Evolutionary conservation across 2,329 filamentous ascomycete species (phyloP).

Genomic region (Trichothecium roseum): DNA sequence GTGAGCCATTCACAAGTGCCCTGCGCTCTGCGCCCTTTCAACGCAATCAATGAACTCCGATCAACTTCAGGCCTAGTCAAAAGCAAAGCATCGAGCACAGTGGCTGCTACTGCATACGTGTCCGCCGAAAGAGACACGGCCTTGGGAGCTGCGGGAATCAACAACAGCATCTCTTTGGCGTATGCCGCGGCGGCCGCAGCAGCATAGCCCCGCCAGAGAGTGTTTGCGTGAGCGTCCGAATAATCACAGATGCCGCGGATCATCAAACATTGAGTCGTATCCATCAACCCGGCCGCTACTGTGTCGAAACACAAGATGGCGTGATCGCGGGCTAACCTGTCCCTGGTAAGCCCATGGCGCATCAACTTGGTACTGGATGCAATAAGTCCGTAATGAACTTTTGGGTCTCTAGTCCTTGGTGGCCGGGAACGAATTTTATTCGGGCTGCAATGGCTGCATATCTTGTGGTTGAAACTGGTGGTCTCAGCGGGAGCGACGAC

Average conservation of each 20-base stretch:
- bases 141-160: constrained; percentile 3
- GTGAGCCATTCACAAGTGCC: no score
- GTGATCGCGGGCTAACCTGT: neutral
- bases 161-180: constrained; percentile 4
- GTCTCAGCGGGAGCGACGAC: no score
- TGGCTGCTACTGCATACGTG: constrained; percentile 8
- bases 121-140: constrained; percentile 5
- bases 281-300: constrained; percentile 15
- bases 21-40: no score
- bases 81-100: constrained; percentile 10
- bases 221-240: constrained; percentile 25
- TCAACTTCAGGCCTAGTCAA: constrained; percentile 14
- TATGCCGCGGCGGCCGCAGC: constrained; percentile 18
- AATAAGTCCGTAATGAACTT: constrained; percentile 3
- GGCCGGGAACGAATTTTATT: constrained; percentile 1
- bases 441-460: neutral
- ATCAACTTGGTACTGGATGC: constrained; percentile 3
- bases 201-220: constrained; percentile 24
- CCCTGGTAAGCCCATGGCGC: neutral
- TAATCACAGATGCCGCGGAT: constrained; percentile 27
- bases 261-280: constrained; percentile 16
- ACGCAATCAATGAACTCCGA: constrained; percentile 11
- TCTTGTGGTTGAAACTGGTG: no score
- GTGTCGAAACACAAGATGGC: constrained; percentile 15
- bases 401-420: neutral